These are phyloP conservation scores for Daldinia caldariorum DNA, from an alignment of 495 filamentous ascomycete species.

Conservation along the genomic window DNA sequence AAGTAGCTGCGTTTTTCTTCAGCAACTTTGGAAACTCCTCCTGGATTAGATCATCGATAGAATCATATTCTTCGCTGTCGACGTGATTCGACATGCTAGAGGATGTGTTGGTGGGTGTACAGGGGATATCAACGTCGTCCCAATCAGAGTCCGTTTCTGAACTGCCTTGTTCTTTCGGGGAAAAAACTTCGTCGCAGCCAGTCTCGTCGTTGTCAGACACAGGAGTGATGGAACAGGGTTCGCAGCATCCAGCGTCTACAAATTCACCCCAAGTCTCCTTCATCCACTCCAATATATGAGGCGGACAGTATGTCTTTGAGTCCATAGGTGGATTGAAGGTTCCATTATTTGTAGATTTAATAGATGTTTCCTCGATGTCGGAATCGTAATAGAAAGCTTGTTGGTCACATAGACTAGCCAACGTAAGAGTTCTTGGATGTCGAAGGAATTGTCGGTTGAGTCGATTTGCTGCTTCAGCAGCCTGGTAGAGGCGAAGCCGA, in stretches of 20 bases:
- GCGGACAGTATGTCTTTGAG: not conserved
- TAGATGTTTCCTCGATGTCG: constrained; percentile 19
- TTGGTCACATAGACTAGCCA: constrained; percentile 3
- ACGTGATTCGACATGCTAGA: not conserved
- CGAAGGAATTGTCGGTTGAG: constrained; percentile 26
- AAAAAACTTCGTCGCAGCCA: not conserved
- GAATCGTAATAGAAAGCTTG: constrained; percentile 33
- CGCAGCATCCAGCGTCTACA: constrained; percentile 10
- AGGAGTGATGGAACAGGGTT: constrained; percentile 7
- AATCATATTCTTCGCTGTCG: constrained; percentile 16
- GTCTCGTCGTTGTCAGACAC: not conserved
- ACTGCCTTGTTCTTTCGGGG: not conserved
- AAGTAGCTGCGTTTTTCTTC: not conserved
- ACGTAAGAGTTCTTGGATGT: constrained; percentile 32
- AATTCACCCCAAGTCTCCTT: constrained; percentile 34
- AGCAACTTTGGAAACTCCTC: constrained; percentile 31
- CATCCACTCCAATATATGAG: constrained; percentile 27
- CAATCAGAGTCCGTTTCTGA: constrained; percentile 28
- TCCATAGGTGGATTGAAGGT: not conserved
- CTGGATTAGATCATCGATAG: constrained; percentile 33
- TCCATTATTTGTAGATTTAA: constrained; percentile 4
- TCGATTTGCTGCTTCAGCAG: constrained; percentile 11
- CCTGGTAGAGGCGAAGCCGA: constrained; percentile 35
- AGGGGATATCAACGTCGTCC: constrained; percentile 33
- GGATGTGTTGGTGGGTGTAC: too few species aligned